These are phyloP conservation scores for Ilyonectria robusta DNA, from an alignment of 2,329 filamentous ascomycete genomes.

Conservation along the genomic window DNA sequence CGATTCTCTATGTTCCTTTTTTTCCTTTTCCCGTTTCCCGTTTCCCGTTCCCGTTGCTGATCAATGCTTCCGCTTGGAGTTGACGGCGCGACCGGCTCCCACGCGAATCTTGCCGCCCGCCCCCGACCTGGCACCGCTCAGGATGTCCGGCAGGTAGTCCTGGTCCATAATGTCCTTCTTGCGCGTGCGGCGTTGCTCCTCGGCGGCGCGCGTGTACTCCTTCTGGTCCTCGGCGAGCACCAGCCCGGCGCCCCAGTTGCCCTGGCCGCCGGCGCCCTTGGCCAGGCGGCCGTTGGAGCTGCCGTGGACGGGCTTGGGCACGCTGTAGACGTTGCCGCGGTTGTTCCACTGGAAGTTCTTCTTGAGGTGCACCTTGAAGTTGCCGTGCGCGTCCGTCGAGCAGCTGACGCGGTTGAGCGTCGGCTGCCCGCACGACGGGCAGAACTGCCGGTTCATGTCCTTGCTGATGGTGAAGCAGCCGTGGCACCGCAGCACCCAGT, in stretches of 20 bases:
- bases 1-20: conserved; percentile 11
- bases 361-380: conserved; percentile 90
- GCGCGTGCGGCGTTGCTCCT: conserved; percentile 75
- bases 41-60: conserved; percentile 25
- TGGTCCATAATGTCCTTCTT: conserved; percentile 93
- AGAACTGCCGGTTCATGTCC: conserved; percentile 92
- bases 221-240: conserved; percentile 97
- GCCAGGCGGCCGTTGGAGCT: conserved; percentile 82
- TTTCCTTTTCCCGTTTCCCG: conserved; percentile 21
- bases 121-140: conserved; percentile 82
- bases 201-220: conserved; percentile 80
- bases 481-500: conserved; percentile 93
- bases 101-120: conserved; percentile 79
- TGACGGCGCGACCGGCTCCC: conserved; percentile 89
- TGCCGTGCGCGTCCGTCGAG: conserved; percentile 84
- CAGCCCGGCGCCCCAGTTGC: conserved; percentile 87
- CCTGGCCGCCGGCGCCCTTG: conserved; percentile 81
- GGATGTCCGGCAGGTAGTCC: conserved; percentile 88
- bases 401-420: conserved; percentile 89
- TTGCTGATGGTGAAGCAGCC: conserved; percentile 90
- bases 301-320: conserved; percentile 91
- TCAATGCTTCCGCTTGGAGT: conserved; percentile 77
- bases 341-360: conserved; percentile 98
- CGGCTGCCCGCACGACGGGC: conserved; percentile 88
- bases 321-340: conserved; percentile 90